phyloP scores from a whole-genome alignment of 495 filamentous ascomycete species.

The Schizothecium vesticola region DNA sequence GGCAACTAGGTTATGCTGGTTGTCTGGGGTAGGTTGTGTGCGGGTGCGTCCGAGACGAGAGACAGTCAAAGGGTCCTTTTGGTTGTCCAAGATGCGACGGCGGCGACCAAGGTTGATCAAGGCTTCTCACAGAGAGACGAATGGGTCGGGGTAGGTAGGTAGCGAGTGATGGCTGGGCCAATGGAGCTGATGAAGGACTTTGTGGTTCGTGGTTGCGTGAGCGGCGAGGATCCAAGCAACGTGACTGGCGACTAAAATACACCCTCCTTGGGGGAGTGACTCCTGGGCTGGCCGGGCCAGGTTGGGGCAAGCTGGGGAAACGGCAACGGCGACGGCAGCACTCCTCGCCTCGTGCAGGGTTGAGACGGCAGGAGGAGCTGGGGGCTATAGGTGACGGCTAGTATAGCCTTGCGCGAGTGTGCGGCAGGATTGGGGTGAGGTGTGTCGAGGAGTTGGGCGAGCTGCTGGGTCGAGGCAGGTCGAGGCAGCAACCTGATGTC shows the following conservation, averaged over 20 bases:
- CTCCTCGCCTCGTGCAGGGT: constrained; percentile 18
- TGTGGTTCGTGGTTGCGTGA: constrained; percentile 23
- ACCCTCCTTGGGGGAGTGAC: constrained; percentile 19
- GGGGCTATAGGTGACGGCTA: constrained; percentile 24
- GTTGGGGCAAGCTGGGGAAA: constrained; percentile 17
- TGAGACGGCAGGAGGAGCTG: constrained; percentile 21
- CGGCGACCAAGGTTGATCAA: constrained; percentile 13
- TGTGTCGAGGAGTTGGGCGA: constrained; percentile 2
- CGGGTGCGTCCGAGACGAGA: constrained; percentile 13
- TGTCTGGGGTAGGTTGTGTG: background rate
- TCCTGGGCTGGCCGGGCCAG: constrained; percentile 8
- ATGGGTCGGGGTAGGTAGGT: constrained; percentile 17
- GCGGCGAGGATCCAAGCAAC: constrained; percentile 24
- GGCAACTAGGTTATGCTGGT: constrained; percentile 3
- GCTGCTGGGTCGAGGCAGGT: constrained; percentile 3
- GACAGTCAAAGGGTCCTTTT: constrained; percentile 10
- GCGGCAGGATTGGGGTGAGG: background rate
- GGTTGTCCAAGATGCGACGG: constrained; percentile 19
- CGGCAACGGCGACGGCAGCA: constrained; percentile 16
- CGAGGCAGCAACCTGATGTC: constrained; percentile 3
- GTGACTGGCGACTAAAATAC: constrained; percentile 29
- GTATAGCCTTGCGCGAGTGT: constrained; percentile 12
- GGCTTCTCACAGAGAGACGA: constrained; percentile 7
- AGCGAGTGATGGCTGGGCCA: constrained; percentile 25
- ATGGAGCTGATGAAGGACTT: constrained; percentile 22